phyloP scores from a whole-genome alignment of 345 rosid species.

The Kandelia obovata region DNA sequence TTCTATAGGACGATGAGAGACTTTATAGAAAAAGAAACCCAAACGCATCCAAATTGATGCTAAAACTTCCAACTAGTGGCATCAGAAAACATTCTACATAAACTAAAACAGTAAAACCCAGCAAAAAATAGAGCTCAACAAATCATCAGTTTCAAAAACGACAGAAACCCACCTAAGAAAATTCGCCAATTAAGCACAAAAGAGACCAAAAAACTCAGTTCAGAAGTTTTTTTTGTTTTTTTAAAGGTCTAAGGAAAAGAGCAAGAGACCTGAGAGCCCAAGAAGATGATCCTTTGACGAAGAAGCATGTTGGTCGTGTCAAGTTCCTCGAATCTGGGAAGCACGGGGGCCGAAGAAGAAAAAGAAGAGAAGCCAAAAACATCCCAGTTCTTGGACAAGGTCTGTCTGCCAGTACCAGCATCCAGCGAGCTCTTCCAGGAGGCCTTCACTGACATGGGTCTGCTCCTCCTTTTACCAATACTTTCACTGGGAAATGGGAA shows the following conservation, averaged over 20 bases:
- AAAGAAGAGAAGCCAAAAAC: constrained; percentile 35
- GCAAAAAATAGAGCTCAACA: no score
- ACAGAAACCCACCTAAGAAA: no score
- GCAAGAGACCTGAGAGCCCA: constrained; percentile 68
- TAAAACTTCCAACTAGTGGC: no score
- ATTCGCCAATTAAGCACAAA: no score
- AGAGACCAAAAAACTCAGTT: neutral
- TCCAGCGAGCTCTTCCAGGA: constrained; percentile 28
- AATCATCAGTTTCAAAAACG: no score
- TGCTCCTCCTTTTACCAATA: constrained; percentile 18
- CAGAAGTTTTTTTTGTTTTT: no score
- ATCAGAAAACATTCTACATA: no score
- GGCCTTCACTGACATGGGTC: constrained; percentile 40
- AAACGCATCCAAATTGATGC: no score
- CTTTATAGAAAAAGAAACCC: no score
- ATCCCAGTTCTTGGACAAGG: constrained; percentile 72
- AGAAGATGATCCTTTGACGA: constrained; percentile 80
- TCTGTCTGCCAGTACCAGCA: constrained; percentile 23
- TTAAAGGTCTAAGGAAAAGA: neutral
- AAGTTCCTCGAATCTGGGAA: constrained; percentile 77
- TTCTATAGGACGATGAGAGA: no score
- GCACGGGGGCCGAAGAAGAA: constrained; percentile 43
- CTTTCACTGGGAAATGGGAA: constrained; percentile 3
- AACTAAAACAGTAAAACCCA: no score
- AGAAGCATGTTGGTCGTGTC: constrained; percentile 90